A percentile compares a stretch with the other conserved stretches of the same genome.
These are phyloP conservation scores for Strobilomyces confusus DNA, from an alignment of 768 basidiomycete species.

Conservation along the genomic window DNA sequence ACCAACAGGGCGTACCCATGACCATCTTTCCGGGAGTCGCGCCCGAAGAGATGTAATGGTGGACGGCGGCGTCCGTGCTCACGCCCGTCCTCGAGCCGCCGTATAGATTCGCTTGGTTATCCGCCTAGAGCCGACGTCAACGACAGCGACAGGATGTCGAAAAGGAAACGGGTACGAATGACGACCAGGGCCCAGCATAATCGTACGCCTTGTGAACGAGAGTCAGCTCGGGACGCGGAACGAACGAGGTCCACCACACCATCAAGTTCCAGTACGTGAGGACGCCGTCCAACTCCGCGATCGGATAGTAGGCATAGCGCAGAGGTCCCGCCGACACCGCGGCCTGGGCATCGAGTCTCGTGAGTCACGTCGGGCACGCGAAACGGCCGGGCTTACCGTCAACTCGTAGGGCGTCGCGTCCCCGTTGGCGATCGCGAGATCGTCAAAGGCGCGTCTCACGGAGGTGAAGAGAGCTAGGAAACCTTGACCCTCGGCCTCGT, in stretches of 20 bases:
- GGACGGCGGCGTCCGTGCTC: conserved; percentile 64
- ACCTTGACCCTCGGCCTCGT: conserved; percentile 54
- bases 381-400: conserved; percentile 32
- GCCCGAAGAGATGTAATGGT: conserved; percentile 56
- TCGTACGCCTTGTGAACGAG: conserved; percentile 53
- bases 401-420: conserved; percentile 58
- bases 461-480: conserved; percentile 62
- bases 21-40: conserved; percentile 63
- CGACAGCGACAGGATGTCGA: not conserved
- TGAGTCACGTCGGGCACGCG: not conserved
- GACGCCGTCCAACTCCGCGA: conserved; percentile 61
- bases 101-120: conserved; percentile 66
- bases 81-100: conserved; percentile 58
- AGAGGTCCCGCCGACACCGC: conserved; percentile 61
- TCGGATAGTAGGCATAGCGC: conserved; percentile 54
- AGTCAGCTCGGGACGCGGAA: not conserved
- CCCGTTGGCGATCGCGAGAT: conserved; percentile 54
- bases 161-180: conserved; percentile 41
- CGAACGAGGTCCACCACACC: conserved; percentile 35
- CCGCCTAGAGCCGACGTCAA: conserved; percentile 29
- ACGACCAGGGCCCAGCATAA: conserved; percentile 76
- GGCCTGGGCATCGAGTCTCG: conserved; percentile 28
- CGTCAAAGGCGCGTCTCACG: conserved; percentile 59
- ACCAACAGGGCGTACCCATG: conserved; percentile 42
- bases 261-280: conserved; percentile 81